Evolutionary conservation across 768 basidiomycete species (phyloP).

Genomic region (Lentinula detonsa): DNA sequence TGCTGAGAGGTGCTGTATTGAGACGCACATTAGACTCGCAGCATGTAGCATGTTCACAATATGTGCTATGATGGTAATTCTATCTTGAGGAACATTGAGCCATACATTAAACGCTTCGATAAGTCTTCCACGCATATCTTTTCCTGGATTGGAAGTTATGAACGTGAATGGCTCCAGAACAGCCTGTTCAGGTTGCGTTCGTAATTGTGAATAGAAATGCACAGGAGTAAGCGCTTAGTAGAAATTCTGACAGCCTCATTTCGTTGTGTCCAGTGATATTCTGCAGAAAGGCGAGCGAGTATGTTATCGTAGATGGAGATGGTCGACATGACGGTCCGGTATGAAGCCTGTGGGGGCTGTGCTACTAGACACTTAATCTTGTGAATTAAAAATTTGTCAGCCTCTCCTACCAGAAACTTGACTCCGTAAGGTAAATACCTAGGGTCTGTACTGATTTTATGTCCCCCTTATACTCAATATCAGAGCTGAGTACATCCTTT

Average conservation of each 20-base stretch:
- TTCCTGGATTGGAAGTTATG: conserved; percentile 79
- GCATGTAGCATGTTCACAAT: conserved; percentile 94
- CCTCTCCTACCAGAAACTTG: too few relatives aligned
- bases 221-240: neutral
- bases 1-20: neutral
- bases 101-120: conserved; percentile 92
- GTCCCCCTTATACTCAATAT: too few relatives aligned
- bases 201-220: neutral
- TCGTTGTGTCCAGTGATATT: neutral
- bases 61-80: conserved; percentile 65
- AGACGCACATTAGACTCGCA: conserved; percentile 78
- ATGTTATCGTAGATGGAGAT: conserved; percentile 6
- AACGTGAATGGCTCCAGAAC: conserved; percentile 88
- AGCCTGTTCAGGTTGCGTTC: conserved; percentile 20
- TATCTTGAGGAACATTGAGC: conserved; percentile 74
- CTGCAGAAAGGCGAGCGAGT: conserved; percentile 2
- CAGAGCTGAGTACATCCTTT: too few relatives aligned
- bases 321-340: neutral
- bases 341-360: conserved; percentile 27
- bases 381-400: too few relatives aligned
- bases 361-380: neutral
- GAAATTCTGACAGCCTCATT: conserved; percentile 2
- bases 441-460: too few relatives aligned
- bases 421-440: too few relatives aligned
- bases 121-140: conserved; percentile 83